Evolutionary conservation across 257 asterid genomes (phyloP).

Genomic region (Fraxinus excelsior): DNA sequence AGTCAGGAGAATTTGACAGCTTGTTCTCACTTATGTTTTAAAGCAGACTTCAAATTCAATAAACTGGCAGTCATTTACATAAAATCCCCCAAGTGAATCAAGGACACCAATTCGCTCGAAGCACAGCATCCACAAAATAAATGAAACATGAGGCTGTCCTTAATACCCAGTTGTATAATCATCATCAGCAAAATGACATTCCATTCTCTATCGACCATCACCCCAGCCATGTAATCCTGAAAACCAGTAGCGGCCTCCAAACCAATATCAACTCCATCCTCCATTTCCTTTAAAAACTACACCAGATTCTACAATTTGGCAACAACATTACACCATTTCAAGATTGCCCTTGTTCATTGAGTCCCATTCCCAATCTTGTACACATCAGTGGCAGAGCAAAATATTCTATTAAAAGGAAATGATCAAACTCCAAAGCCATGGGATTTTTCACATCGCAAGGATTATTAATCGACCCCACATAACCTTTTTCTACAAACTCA

Average conservation of each 20-base stretch:
- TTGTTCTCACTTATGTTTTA: too few species aligned
- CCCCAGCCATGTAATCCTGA: not conserved
- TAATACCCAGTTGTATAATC: conserved; percentile 63
- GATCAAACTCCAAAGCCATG: not conserved
- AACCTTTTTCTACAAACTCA: not conserved
- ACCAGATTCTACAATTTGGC: not conserved
- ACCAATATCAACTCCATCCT: not conserved
- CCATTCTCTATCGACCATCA: conserved; percentile 41
- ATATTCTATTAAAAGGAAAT: not conserved
- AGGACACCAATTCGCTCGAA: too few species aligned
- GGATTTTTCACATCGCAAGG: not conserved
- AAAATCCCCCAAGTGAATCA: too few species aligned
- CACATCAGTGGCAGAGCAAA: not conserved
- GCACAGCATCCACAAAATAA: too few species aligned
- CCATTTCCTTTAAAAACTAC: not conserved
- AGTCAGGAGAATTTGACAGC: too few species aligned
- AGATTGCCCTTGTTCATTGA: not conserved
- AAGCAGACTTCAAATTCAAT: too few species aligned
- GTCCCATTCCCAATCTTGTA: not conserved
- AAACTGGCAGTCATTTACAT: too few species aligned
- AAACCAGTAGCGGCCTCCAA: not conserved
- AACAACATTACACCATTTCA: not conserved
- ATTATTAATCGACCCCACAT: not conserved
- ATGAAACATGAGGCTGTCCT: too few species aligned
- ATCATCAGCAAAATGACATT: conserved; percentile 73